Evolutionary conservation across 495 filamentous ascomycete species (phyloP), one percentile per base, ranked within the genome.

Genomic region (Penicillium subrubescens): DNA sequence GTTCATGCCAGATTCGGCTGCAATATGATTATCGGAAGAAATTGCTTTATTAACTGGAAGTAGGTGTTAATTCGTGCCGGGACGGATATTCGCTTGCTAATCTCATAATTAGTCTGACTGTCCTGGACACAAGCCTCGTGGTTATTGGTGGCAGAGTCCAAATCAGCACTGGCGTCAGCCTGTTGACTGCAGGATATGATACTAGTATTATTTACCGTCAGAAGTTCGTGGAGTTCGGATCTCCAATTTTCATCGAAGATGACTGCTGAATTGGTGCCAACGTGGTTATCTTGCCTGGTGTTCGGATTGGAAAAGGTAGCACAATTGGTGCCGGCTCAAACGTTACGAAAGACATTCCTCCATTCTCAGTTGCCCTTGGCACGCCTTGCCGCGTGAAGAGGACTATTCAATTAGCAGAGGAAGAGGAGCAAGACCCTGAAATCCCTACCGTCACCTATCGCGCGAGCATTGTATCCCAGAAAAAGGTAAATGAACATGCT

Each of bases 221-320:
- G 4, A 79, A 84, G 51, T 91, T 90, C 0, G 88, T 92, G 0
- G 92, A 96, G 73, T 75, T 82, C 34, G 92, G 91, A 3, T 86
- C 84, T 62, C 87, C 90, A 5, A 90, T 96, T 51, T 81, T 75
- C 11, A 87, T 96, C 51, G 92, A 86, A 1, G 89, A 94, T 63
- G 92, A 96, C 69, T 94, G 91, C 71, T 96, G 93, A 92, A 79
- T 96, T 43, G 91, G 92, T 0, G 92, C 90, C 0, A 88, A 87
- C 69, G 90, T 88, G 3, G 77, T 84, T 17, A 82, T 96, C 11
- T 72, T 90, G 12, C 86, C 91, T 0, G 92, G 93, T 0, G 90
- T 96, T 11, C 90, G 76, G 3, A 79, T 83, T 33, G 81, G 81
- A 0, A 68, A 81, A 63, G 81, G 81, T 4, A 80, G 70, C 19